phyloP scores from a whole-genome alignment of 108 stramenopile species.

The Cyclotella atomus region DNA sequence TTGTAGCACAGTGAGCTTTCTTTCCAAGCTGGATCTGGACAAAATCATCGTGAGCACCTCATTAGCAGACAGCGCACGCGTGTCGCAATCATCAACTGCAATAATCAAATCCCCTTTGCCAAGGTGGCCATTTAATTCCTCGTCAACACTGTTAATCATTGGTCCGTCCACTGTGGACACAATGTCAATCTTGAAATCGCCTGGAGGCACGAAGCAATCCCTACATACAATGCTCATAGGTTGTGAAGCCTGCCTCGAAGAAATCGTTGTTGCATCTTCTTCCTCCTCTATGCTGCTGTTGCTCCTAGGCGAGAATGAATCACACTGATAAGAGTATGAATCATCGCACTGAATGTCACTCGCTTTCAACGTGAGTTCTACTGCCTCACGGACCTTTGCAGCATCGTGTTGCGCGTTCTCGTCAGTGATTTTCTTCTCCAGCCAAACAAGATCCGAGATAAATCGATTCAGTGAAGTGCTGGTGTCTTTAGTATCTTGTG shows the following conservation, averaged over 20 bases:
- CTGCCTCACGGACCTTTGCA: slow-evolving; percentile 16
- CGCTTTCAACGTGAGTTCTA: slow-evolving; percentile 1
- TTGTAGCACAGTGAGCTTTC: slow-evolving; percentile 44
- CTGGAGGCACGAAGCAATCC: slow-evolving; percentile 78
- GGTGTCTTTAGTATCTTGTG: slow-evolving; percentile 24
- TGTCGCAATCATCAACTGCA: slow-evolving; percentile 79
- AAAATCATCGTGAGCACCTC: slow-evolving; percentile 61
- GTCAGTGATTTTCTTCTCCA: slow-evolving; percentile 78
- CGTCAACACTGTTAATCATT: slow-evolving; percentile 68
- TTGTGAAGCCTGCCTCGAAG: slow-evolving; percentile 27
- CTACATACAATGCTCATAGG: slow-evolving; percentile 70
- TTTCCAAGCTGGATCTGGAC: slow-evolving; percentile 7
- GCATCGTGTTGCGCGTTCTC: slow-evolving; percentile 42
- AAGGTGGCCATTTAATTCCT: slow-evolving; percentile 70
- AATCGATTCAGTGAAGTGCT: slow-evolving; percentile 27
- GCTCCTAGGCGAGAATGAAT: slow-evolving; percentile 33
- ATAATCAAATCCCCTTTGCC: slow-evolving; percentile 82
- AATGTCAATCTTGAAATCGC: slow-evolving; percentile 75
- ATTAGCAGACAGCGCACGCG: slow-evolving; percentile 70
- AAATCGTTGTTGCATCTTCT: slow-evolving; percentile 25
- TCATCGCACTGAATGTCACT: slow-evolving; percentile 33
- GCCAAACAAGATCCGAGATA: slow-evolving; percentile 75
- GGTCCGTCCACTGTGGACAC: slow-evolving; percentile 88
- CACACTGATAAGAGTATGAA: slow-evolving; percentile 69
- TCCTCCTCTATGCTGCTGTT: slow-evolving; percentile 9